Percentiles rank a stretch among this genome's conserved stretches.
Evolutionary conservation across 225 moss, liverwort and hornwort genomes (phyloP).

Genomic region (Marchantia paleacea): DNA sequence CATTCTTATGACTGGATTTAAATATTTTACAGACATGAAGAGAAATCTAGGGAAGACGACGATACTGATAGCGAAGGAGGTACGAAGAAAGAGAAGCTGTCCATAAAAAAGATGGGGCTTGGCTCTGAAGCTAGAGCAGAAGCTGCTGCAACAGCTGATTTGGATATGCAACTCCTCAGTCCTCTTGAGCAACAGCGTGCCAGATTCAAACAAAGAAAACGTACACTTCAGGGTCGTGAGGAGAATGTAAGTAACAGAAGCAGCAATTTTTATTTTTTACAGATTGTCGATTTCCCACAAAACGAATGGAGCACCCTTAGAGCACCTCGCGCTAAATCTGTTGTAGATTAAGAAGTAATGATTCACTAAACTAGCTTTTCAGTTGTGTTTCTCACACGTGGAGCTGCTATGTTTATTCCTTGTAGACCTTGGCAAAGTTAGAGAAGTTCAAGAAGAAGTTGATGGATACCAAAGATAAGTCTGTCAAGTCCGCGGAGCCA

Average conservation of each 20-base stretch:
- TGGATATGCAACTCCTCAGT: conserved; percentile 73
- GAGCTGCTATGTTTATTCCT: background rate
- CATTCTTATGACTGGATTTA: background rate
- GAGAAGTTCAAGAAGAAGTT: conserved; percentile 66
- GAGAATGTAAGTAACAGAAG: conserved; percentile 49
- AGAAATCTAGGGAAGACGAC: conserved; percentile 38
- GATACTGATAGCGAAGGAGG: conserved; percentile 56
- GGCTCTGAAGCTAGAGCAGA: conserved; percentile 86
- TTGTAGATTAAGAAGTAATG: too few species aligned
- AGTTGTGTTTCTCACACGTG: background rate
- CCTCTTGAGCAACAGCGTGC: conserved; percentile 90
- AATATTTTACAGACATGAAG: conserved; percentile 31
- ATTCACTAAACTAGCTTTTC: too few species aligned
- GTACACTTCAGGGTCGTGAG: conserved; percentile 69
- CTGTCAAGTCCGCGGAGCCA: conserved; percentile 11
- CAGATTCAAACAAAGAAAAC: conserved; percentile 87
- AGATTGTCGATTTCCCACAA: too few species aligned
- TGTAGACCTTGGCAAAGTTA: conserved; percentile 77
- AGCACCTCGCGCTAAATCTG: too few species aligned
- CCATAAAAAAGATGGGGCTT: conserved; percentile 69
- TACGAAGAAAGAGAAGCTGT: conserved; percentile 74
- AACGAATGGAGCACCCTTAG: too few species aligned
- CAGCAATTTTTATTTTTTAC: too few species aligned
- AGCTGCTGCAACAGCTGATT: conserved; percentile 60
- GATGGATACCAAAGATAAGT: conserved; percentile 36